Evolutionary conservation across 495 filamentous ascomycete genomes (phyloP), one percentile per base, ranked within the genome.

Genomic region (Echria macrotheca): DNA sequence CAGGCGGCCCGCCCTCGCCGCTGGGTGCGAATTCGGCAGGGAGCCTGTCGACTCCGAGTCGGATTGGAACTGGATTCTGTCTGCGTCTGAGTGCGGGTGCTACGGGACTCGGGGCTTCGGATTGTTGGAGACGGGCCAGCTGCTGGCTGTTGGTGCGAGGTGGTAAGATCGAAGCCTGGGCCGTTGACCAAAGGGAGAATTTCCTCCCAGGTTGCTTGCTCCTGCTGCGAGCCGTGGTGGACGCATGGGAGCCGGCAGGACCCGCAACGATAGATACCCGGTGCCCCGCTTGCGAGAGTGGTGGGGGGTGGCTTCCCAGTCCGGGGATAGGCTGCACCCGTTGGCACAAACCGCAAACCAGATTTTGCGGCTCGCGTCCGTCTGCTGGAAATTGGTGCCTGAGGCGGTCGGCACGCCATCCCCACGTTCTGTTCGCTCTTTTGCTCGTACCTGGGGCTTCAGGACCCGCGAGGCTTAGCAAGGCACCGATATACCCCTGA

Each of bases 211-310:
- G 42, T 26, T 5, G 24, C 23, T 44, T 17, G 23, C 26, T 44
- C 21, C 42, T 42, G 39, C 12, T 37, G 8, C n/a, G n/a, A n/a
- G n/a, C 33, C 14, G 33, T 17, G 5, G 33, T 17, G 7, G 33
- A 12, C 26, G 42, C 42, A 42, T 23, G 42, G 42, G 29, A 17
- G 42, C 42, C 42, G 42, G 42, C 42, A 44, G 42, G 42, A 44
- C 42, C 42, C 42, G 42, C 42, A 44, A n/a, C 3, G 19, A 6
- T 18, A 26, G 42, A 44, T 44, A 44, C 42, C 42, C 42, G 42
- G 42, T 44, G 42, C 25, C 42, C 42, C 26, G 42, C 42, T 17
- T 42, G 38, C 17, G 21, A 41, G 38, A 41, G 31, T 25, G 12
- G 18, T 44, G 41, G 41, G 41, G 18, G 18, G 14, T 17, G 38